Percentiles rank a stretch among this genome's conserved stretches.
Conservation (phyloP, 2,329 filamentous ascomycete genomes). For the Hypoxylon sp. region DNA sequence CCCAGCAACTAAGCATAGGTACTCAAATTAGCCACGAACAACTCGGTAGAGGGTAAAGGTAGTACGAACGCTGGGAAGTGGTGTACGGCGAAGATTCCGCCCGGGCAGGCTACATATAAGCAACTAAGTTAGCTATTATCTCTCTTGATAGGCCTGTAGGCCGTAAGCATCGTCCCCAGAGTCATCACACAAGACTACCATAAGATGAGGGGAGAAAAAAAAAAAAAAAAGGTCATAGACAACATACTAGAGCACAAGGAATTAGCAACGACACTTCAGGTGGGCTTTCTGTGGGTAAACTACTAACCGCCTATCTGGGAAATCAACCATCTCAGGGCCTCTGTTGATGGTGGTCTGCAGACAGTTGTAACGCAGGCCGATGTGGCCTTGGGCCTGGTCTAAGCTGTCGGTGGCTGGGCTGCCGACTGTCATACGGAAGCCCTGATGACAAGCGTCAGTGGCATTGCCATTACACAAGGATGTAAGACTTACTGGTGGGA, state of each 20-base stretch:
- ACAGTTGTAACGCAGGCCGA: constrained; percentile 53
- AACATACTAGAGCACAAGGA: no score
- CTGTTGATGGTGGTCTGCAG: constrained; percentile 50
- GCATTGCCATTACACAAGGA: no score
- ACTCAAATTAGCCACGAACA: constrained; percentile 2
- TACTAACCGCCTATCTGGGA: constrained; percentile 51
- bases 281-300: no score
- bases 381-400: constrained; percentile 46
- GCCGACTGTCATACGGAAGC: constrained; percentile 57
- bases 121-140: no score
- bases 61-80: constrained; percentile 51
- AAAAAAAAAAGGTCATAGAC: no score
- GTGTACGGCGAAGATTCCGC: constrained; percentile 54
- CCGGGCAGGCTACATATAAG: no score
- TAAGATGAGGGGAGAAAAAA: no score
- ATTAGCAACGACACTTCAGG: no score
- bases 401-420: constrained; percentile 42
- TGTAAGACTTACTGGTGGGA: constrained; percentile 50
- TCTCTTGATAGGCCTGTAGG: no score
- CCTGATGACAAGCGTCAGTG: no score
- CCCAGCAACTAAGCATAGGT: constrained; percentile 32
- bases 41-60: background rate
- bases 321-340: constrained; percentile 51
- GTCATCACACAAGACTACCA: no score
- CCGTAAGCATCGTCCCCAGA: no score